Evolutionary conservation across 768 basidiomycete species (phyloP).

Genomic region (Imleria badia): DNA sequence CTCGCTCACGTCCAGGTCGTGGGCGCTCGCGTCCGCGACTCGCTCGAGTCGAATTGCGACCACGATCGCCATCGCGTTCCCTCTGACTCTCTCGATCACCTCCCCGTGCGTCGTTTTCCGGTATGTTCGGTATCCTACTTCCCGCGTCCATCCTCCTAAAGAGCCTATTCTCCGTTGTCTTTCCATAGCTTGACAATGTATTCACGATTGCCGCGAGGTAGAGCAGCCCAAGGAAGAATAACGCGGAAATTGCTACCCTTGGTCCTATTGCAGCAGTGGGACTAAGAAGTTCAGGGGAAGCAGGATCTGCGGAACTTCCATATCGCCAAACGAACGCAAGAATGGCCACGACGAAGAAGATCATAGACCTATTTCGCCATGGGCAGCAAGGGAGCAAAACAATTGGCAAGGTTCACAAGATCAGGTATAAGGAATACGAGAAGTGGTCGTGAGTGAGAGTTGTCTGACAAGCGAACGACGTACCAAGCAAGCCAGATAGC

Average conservation of each 20-base stretch:
- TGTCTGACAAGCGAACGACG: conserved; percentile 3
- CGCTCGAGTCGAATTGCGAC: background rate
- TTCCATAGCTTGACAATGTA: conserved; percentile 62
- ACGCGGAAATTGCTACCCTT: conserved; percentile 52
- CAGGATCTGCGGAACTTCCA: conserved; percentile 45
- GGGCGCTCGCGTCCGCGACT: conserved; percentile 15
- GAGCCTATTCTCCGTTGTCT: background rate
- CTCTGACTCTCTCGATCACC: conserved; percentile 4
- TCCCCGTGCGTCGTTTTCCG: background rate
- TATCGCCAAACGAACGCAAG: conserved; percentile 67
- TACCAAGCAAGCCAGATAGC: conserved; percentile 72
- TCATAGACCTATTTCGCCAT: conserved; percentile 52
- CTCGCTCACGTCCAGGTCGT: conserved; percentile 1
- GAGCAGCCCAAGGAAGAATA: conserved; percentile 58
- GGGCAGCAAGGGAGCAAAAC: background rate
- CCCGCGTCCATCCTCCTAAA: background rate
- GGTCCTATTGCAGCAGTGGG: conserved; percentile 44
- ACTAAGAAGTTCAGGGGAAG: conserved; percentile 36
- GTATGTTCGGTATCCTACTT: background rate
- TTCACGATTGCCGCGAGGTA: conserved; percentile 61
- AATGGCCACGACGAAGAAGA: conserved; percentile 61
- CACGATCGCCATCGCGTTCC: conserved; percentile 1
- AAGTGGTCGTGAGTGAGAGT: background rate
- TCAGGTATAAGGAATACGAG: background rate
- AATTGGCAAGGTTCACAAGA: background rate